These are phyloP conservation scores for Saccharomycopsis sp. DNA, from an alignment of 805 yeast genomes.

Conservation along the genomic window DNA sequence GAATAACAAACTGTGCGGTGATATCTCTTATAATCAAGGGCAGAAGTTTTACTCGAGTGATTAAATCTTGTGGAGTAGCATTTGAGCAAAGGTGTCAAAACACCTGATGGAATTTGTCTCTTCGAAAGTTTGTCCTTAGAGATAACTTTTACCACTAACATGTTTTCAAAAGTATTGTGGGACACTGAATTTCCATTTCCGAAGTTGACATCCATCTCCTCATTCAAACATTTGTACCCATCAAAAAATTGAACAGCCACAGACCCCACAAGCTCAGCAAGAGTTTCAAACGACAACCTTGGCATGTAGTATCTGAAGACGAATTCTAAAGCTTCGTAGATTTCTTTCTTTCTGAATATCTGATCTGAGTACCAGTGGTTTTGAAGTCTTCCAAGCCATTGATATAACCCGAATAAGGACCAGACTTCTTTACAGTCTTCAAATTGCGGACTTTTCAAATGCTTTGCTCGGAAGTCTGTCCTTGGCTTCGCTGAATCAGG, in stretches of 20 bases:
- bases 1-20: too few species aligned
- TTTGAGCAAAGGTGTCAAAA: constrained; percentile 6
- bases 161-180: too few species aligned
- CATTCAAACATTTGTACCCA: background rate
- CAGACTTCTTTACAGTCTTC: constrained; percentile 13
- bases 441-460: too few species aligned
- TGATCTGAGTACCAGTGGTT: constrained; percentile 15
- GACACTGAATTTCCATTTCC: too few species aligned
- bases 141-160: too few species aligned
- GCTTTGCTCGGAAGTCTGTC: too few species aligned
- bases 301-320: constrained; percentile 8
- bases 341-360: constrained; percentile 11
- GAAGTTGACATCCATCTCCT: too few species aligned
- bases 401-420: constrained; percentile 11
- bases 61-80: constrained; percentile 13
- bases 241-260: constrained; percentile 2
- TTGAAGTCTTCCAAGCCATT: constrained; percentile 13
- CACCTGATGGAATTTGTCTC: too few species aligned
- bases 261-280: constrained; percentile 1
- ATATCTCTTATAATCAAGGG: background rate
- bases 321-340: constrained; percentile 5
- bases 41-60: background rate
- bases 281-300: background rate
- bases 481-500: too few species aligned
- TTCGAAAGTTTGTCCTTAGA: too few species aligned